Conservation (phyloP, 371 early-diverging fungal species). For the Mortierella sp. region DNA sequence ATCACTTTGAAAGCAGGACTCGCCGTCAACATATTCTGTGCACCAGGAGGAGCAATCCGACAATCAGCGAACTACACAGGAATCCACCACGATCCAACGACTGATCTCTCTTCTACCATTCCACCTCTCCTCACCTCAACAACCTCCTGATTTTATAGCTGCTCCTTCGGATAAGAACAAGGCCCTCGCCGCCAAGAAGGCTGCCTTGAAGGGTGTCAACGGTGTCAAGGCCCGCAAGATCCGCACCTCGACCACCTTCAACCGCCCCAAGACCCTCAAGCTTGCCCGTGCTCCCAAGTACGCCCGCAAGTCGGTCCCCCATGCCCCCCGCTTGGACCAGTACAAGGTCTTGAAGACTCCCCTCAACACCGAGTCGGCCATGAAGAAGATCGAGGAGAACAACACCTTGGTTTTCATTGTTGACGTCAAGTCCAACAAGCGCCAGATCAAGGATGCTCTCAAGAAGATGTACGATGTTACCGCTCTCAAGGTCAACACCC, state of each 20-base stretch:
- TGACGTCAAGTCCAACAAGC: conserved; percentile 98
- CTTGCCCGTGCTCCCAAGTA: conserved; percentile 93
- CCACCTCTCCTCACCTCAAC: no score
- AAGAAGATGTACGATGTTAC: conserved; percentile 97
- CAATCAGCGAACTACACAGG: neutral
- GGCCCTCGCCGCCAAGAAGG: conserved; percentile 86
- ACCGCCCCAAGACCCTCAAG: conserved; percentile 94
- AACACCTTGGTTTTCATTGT: conserved; percentile 99
- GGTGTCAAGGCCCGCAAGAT: conserved; percentile 88
- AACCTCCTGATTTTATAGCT: no score
- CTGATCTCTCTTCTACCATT: no score
- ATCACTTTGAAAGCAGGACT: neutral
- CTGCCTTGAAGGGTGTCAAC: conserved; percentile 92
- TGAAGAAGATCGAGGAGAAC: conserved; percentile 99
- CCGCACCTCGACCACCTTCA: conserved; percentile 93
- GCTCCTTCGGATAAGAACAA: conserved; percentile 66
- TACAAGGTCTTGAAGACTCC: conserved; percentile 94
- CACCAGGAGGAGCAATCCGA: neutral
- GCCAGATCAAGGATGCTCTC: conserved; percentile 98
- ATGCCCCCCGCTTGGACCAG: conserved; percentile 84
- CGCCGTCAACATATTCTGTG: neutral
- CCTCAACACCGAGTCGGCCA: conserved; percentile 98
- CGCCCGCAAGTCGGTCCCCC: conserved; percentile 89
- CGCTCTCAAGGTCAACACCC: conserved; percentile 96
- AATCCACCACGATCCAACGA: conserved; percentile 1